Percentiles rank a stretch among this genome's conserved stretches.
Conservation (phyloP, 179 eudicot species). For the Spinacia oleracea region DNA sequence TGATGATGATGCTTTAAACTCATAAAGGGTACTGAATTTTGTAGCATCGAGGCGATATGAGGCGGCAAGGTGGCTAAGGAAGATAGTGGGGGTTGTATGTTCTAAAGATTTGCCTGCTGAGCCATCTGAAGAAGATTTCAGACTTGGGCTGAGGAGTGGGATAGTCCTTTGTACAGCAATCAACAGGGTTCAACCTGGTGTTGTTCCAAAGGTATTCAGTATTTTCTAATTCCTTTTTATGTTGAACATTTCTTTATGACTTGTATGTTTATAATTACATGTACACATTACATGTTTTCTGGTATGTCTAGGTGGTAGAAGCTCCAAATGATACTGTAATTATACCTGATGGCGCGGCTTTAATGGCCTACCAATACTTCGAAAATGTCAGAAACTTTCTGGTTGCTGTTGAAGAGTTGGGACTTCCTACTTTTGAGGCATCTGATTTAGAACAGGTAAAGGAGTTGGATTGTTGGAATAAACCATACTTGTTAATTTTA, state of each 20-base stretch:
- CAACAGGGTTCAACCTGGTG: slow-evolving; percentile 84
- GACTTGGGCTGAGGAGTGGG: slow-evolving; percentile 91
- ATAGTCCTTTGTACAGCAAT: slow-evolving; percentile 81
- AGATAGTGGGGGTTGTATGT: slow-evolving; percentile 83
- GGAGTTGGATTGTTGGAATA: not conserved
- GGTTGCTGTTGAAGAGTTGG: slow-evolving; percentile 72
- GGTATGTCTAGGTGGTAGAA: slow-evolving; percentile 71
- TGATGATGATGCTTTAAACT: not conserved
- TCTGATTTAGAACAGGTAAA: slow-evolving; percentile 92
- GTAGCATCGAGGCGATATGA: slow-evolving; percentile 81
- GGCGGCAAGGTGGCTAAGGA: slow-evolving; percentile 90
- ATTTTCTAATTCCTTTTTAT: not conserved
- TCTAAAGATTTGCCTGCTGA: slow-evolving; percentile 94
- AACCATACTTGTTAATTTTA: not conserved
- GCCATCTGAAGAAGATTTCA: slow-evolving; percentile 94
- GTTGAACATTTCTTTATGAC: not conserved
- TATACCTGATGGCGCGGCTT: slow-evolving; percentile 87
- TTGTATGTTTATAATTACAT: not conserved
- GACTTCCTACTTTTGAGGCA: slow-evolving; percentile 90
- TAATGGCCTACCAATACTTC: slow-evolving; percentile 82
- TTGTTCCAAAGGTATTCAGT: slow-evolving; percentile 70
- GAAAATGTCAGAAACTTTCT: slow-evolving; percentile 91
- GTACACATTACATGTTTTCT: not conserved
- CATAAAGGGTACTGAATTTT: slow-evolving; percentile 15
- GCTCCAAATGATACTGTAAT: slow-evolving; percentile 72